Evolutionary conservation across 495 filamentous ascomycete species (phyloP).

Genomic region (Xylaria castorea): DNA sequence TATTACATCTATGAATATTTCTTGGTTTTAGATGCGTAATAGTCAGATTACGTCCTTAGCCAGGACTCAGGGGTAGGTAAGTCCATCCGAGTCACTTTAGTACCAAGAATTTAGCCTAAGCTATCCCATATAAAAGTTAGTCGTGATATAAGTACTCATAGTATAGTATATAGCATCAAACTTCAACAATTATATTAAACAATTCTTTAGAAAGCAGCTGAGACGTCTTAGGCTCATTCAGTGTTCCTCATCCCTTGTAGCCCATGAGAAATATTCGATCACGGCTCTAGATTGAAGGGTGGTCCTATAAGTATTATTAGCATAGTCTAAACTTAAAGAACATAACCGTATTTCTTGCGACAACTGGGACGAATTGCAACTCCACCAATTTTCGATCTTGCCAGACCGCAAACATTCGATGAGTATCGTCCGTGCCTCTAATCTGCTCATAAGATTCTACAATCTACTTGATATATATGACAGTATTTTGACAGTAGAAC

Average conservation of each 20-base stretch:
- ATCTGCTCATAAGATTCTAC: conserved; percentile 5
- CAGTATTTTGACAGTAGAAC: conserved; percentile 30
- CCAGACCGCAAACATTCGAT: conserved; percentile 35
- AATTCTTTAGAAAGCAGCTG: background rate
- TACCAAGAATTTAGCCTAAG: conserved; percentile 38
- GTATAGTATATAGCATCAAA: background rate
- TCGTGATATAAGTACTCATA: background rate
- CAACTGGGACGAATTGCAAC: conserved; percentile 41
- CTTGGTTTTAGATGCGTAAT: no score
- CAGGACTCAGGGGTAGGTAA: no score
- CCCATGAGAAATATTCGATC: conserved; percentile 45
- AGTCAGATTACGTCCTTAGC: no score
- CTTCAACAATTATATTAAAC: background rate
- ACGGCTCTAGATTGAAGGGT: conserved; percentile 40
- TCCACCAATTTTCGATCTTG: conserved; percentile 38
- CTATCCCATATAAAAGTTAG: background rate
- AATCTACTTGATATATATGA: conserved; percentile 28
- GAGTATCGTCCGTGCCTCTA: conserved; percentile 13
- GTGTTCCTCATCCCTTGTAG: conserved; percentile 29
- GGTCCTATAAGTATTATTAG: conserved; percentile 24
- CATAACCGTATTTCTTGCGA: conserved; percentile 28
- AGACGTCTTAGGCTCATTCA: conserved; percentile 28
- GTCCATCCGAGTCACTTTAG: no score
- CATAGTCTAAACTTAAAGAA: background rate
- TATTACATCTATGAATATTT: no score